Evolutionary conservation across 768 basidiomycete genomes (phyloP), one percentile per base, ranked within the genome.

Genomic region (Ramaria rubella): DNA sequence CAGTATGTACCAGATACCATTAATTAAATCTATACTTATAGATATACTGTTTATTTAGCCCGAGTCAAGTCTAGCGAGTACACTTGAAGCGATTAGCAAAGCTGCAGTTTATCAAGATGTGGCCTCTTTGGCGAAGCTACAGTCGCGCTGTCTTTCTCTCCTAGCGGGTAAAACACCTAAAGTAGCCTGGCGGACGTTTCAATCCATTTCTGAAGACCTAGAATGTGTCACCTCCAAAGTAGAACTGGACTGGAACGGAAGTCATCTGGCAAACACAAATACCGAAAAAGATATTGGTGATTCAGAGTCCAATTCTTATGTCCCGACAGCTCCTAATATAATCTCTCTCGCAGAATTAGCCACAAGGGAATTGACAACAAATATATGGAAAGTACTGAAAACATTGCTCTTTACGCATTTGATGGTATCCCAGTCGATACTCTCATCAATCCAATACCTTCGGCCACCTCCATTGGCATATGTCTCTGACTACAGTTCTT

Each of bases 361-460:
- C 33, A 74, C 77, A 0, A 76, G 72, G 29, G 72, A 75, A 24
- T 58, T 80, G 19, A 66, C 74, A 2, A 75, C 73, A n/a, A 69
- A 74, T 24, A 73, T 83, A 8, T 92, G 89, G 90, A 71, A 72
- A 2, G 74, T 79, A 24, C 75, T 90, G 63, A 92, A 90, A 68
- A 87, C 84, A 0, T 66, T 89, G 0, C 72, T 92, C n/a, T 92
- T 92, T 68, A 78, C 80, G 26, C 79, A 70, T 3, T 73, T 90
- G 43, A 85, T 90, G 83, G 67, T 91, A 21, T 70, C 80, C 4
- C 85, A 90, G 59, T 75, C 81, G 5, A 72, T 81, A 8, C 74
- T 91, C 21, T 76, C 77, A 7, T 69, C 80, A 1, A 68, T 80
- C 4, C 69, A 83, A 24, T 88, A 79, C 64, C 65, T 79, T 23